Percentiles rank a stretch among this genome's conserved stretches.
Conservation (phyloP, 2,329 filamentous ascomycete genomes). For the Hymenoscyphus scutula region DNA sequence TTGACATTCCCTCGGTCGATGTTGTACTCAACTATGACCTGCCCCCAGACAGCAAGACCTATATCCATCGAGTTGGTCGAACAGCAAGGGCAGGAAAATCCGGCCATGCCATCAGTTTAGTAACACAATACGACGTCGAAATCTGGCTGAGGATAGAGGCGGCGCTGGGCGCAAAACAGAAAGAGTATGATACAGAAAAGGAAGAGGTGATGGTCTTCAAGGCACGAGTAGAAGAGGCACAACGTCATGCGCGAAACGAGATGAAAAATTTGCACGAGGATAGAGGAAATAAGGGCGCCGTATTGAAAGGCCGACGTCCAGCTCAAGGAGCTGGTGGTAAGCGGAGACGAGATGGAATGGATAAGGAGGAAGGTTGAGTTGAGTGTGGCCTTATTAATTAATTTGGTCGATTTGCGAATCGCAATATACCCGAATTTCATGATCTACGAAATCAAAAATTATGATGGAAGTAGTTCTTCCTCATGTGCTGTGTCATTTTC, state of each 20-base stretch:
- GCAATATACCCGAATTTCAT: neutral
- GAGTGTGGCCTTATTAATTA: constrained; percentile 5
- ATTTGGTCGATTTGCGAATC: neutral
- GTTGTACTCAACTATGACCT: constrained; percentile 84
- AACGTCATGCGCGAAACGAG: constrained; percentile 73
- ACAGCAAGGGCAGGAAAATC: constrained; percentile 85
- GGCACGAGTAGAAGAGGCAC: constrained; percentile 76
- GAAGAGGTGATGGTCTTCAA: constrained; percentile 85
- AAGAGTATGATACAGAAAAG: constrained; percentile 67
- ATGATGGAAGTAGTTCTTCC: too few relatives aligned
- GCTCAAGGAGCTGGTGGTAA: constrained; percentile 41
- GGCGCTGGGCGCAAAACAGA: constrained; percentile 73
- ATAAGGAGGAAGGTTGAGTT: constrained; percentile 37
- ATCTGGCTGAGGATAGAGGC: constrained; percentile 79
- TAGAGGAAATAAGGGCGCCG: constrained; percentile 49
- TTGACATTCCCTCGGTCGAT: constrained; percentile 91
- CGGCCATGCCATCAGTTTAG: constrained; percentile 75
- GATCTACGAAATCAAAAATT: too few relatives aligned
- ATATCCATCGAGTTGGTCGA: constrained; percentile 84
- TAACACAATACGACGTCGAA: constrained; percentile 86
- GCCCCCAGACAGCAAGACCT: constrained; percentile 82
- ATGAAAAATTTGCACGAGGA: constrained; percentile 79
- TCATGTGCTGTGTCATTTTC: too few relatives aligned
- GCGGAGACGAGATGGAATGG: constrained; percentile 48
- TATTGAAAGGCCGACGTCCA: constrained; percentile 50